phyloP scores from a whole-genome alignment of 495 filamentous ascomycete genomes.

The Extremus antarcticus region DNA sequence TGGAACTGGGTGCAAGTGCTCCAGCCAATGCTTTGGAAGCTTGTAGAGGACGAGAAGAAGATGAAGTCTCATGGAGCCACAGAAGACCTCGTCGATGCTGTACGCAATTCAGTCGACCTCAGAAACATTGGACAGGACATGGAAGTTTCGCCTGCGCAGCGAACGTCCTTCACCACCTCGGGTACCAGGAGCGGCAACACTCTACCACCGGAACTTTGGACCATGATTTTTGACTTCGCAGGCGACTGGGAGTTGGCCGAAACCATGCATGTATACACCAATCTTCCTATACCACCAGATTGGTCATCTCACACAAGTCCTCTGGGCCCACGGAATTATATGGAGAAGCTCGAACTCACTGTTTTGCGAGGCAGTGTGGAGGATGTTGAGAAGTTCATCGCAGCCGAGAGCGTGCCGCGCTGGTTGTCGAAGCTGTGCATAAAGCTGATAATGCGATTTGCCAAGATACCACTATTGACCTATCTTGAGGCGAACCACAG shows the following conservation, averaged over 20 bases:
- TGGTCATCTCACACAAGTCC: constrained; percentile 48
- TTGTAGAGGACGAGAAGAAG: constrained; percentile 40
- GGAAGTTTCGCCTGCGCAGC: constrained; percentile 28
- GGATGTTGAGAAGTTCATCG: constrained; percentile 53
- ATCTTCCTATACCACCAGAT: constrained; percentile 56
- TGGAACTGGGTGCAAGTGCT: constrained; percentile 73
- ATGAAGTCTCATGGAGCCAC: constrained; percentile 36
- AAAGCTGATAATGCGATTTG: constrained; percentile 85
- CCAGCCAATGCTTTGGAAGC: constrained; percentile 63
- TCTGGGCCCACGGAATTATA: constrained; percentile 34
- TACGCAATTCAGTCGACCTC: constrained; percentile 55
- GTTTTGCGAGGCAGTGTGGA: constrained; percentile 60
- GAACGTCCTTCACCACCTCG: constrained; percentile 31
- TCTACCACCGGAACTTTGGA: constrained; percentile 79
- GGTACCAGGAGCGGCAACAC: constrained; percentile 17
- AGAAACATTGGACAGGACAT: constrained; percentile 51
- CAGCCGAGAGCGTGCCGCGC: constrained; percentile 53
- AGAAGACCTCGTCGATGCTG: constrained; percentile 26
- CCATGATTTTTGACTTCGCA: constrained; percentile 70
- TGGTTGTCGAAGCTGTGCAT: constrained; percentile 70
- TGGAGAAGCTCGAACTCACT: constrained; percentile 63
- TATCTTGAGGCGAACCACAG: constrained; percentile 70
- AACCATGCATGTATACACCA: constrained; percentile 68
- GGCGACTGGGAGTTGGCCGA: constrained; percentile 83
- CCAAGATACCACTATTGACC: constrained; percentile 61